These are phyloP conservation scores for Dioscorea alata DNA, from an alignment of 106 monocot species.

Conservation along the genomic window DNA sequence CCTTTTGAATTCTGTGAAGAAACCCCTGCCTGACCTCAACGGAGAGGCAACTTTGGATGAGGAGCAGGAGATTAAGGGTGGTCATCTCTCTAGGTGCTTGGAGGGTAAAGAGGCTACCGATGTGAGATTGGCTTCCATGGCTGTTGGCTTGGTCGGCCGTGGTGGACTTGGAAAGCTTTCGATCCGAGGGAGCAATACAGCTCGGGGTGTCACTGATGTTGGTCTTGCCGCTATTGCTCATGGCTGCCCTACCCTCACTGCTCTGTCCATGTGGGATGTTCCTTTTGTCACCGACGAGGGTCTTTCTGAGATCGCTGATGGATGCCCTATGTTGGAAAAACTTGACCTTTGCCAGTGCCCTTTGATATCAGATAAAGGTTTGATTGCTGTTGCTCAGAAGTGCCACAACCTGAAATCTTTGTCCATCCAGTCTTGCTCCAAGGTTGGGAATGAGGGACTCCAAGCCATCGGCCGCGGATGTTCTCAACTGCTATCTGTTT, in stretches of 20 bases:
- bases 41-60: not conserved
- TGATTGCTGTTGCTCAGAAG: constrained; percentile 60
- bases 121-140: constrained; percentile 46
- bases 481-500: constrained; percentile 44
- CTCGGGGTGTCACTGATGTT: constrained; percentile 48
- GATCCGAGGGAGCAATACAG: constrained; percentile 44
- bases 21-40: constrained; percentile 43
- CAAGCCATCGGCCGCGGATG: constrained; percentile 62
- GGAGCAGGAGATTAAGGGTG: constrained; percentile 12
- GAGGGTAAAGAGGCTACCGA: constrained; percentile 67
- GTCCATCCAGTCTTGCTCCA: constrained; percentile 43
- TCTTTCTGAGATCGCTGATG: constrained; percentile 44
- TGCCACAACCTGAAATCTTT: constrained; percentile 59
- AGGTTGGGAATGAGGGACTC: constrained; percentile 54
- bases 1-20: not conserved
- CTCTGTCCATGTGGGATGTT: constrained; percentile 48
- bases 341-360: constrained; percentile 61
- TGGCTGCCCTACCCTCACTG: constrained; percentile 49
- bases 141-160: constrained; percentile 29
- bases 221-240: constrained; percentile 54
- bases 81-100: constrained; percentile 31
- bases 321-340: constrained; percentile 66
- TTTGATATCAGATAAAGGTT: constrained; percentile 56
- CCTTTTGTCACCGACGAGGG: constrained; percentile 56
- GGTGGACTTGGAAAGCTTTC: constrained; percentile 50